Percentiles rank a stretch among this genome's conserved stretches.
phyloP scores from a whole-genome alignment of 2,329 filamentous ascomycete species.

The Alternaria ventricosa region DNA sequence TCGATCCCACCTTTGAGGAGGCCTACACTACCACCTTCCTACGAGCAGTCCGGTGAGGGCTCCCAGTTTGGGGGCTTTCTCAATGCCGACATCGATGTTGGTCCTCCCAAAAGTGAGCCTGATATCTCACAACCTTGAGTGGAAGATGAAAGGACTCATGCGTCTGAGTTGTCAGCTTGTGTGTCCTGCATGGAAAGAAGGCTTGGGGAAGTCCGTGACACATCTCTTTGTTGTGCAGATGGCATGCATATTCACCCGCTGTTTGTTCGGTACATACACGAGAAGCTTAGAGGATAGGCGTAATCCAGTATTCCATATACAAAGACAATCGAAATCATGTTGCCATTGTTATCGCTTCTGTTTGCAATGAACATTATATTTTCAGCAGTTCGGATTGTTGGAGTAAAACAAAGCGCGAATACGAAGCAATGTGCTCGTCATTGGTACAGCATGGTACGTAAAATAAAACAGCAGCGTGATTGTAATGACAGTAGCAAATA shows the following conservation, averaged over 20 bases:
- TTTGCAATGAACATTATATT: background rate
- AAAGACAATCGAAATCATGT: background rate
- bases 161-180: background rate
- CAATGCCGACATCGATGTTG: background rate
- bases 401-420: background rate
- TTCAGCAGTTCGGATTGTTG: too few relatives aligned
- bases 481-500: background rate
- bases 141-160: background rate
- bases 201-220: background rate
- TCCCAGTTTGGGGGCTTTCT: background rate
- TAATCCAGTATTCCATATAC: background rate
- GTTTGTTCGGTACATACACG: too few relatives aligned
- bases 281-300: background rate
- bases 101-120: background rate
- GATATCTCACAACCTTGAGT: background rate
- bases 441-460: background rate
- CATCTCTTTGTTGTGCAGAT: too few relatives aligned
- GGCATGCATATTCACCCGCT: too few relatives aligned
- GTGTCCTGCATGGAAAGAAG: background rate
- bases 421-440: background rate
- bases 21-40: background rate
- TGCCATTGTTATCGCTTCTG: background rate
- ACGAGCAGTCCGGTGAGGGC: background rate
- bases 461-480: background rate
- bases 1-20: background rate